phyloP scores from a whole-genome alignment of 2,329 filamentous ascomycete genomes.

The Parastagonospora nodorum region DNA sequence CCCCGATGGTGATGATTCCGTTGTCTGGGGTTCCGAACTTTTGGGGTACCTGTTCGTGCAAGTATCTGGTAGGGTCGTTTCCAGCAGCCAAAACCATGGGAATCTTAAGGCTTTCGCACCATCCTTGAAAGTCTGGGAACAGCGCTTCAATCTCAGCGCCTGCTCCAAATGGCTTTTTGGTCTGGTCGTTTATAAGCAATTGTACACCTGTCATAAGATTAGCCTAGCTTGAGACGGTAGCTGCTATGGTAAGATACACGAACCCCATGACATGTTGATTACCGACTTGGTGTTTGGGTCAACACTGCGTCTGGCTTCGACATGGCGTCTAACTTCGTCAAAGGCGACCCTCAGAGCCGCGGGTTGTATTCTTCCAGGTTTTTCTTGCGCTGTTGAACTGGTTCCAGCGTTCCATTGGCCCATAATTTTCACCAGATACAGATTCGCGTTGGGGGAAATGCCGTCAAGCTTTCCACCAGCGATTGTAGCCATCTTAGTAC shows the following conservation, averaged over 20 bases:
- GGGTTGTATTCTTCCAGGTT: neutral
- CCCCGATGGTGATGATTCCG: neutral
- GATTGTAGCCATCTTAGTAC: constrained; percentile 8
- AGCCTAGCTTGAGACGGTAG: no score
- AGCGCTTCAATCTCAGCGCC: neutral
- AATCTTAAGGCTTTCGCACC: neutral
- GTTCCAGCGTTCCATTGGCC: neutral
- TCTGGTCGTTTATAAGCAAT: no score
- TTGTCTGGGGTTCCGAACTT: neutral
- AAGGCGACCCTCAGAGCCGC: neutral
- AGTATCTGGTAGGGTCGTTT: neutral
- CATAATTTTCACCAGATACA: constrained; percentile 3
- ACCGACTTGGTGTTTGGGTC: constrained; percentile 7
- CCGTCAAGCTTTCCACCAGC: constrained; percentile 2
- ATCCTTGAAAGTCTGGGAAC: neutral
- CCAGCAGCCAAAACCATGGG: neutral
- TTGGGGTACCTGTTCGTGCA: neutral
- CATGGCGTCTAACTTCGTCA: neutral
- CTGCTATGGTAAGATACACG: no score
- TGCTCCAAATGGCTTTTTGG: neutral
- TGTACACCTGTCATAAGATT: no score
- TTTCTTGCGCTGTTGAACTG: neutral
- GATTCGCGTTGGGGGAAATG: constrained; percentile 3
- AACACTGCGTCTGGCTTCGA: neutral
- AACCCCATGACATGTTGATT: constrained; percentile 16